A percentile compares a stretch with the other conserved stretches of the same genome.
Conservation (phyloP, 768 basidiomycete genomes). For the Collybiopsis confluens region DNA sequence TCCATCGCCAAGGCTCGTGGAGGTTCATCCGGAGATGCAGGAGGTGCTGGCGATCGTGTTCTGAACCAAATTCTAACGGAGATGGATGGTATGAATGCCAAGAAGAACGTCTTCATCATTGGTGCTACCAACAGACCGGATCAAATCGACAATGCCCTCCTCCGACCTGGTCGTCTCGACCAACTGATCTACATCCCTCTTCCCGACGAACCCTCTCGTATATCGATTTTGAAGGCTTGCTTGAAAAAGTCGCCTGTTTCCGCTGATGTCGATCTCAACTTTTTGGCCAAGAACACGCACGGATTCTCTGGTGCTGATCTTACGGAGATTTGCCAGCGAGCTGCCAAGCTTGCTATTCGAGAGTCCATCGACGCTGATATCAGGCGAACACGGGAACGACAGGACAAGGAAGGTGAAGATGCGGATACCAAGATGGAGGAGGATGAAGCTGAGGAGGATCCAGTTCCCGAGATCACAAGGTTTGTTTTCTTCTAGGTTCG, state of each 20-base stretch:
- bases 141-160: slow-evolving; percentile 88
- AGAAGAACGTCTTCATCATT: slow-evolving; percentile 99
- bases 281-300: slow-evolving; percentile 89
- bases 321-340: slow-evolving; percentile 98
- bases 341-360: slow-evolving; percentile 95
- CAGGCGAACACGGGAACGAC: slow-evolving; percentile 68
- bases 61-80: slow-evolving; percentile 96
- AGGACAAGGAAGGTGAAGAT: slow-evolving; percentile 71
- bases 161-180: slow-evolving; percentile 97
- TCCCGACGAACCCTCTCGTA: slow-evolving; percentile 87
- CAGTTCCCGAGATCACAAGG: slow-evolving; percentile 84
- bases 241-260: slow-evolving; percentile 92
- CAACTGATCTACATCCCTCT: slow-evolving; percentile 99
- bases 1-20: slow-evolving; percentile 98
- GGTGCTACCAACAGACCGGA: slow-evolving; percentile 97
- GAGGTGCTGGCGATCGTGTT: slow-evolving; percentile 97
- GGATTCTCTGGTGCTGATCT: slow-evolving; percentile 99
- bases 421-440: slow-evolving; percentile 72
- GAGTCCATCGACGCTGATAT: slow-evolving; percentile 95
- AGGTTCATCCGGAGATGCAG: slow-evolving; percentile 78
- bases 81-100: slow-evolving; percentile 98
- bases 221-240: slow-evolving; percentile 86
- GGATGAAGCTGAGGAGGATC: slow-evolving; percentile 79
- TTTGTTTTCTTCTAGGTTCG: slow-evolving; percentile 24
- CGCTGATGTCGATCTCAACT: slow-evolving; percentile 74